Conservation (phyloP, 768 basidiomycete genomes). For the Suillus placidus region DNA sequence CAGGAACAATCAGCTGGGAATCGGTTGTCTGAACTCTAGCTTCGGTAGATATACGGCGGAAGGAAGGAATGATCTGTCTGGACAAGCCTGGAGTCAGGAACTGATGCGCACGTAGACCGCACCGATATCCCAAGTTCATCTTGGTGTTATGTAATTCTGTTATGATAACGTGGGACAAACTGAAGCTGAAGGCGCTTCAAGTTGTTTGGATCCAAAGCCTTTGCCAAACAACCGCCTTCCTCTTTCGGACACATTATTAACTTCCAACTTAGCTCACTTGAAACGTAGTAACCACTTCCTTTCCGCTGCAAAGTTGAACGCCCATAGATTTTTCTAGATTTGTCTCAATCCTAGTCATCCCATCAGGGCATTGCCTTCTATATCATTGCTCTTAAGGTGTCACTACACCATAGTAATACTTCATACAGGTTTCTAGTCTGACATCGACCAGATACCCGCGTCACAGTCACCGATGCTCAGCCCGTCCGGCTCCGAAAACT, state of each 20-base stretch:
- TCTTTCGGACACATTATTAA: constrained; percentile 9
- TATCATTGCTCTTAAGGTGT: not conserved
- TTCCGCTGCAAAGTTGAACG: not conserved
- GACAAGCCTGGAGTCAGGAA: not conserved
- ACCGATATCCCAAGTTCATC: not conserved
- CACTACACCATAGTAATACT: not conserved
- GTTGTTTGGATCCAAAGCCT: constrained; percentile 34
- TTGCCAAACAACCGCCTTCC: constrained; percentile 32
- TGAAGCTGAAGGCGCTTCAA: not conserved
- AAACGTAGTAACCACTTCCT: not conserved
- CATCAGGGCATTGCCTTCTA: not conserved
- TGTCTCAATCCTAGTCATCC: not conserved
- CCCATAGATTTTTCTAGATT: not conserved
- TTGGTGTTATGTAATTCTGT: not conserved
- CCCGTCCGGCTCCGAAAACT: constrained; percentile 43
- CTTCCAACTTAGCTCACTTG: not conserved
- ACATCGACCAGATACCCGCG: not conserved
- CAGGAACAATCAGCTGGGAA: constrained; percentile 20
- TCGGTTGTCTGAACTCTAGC: not conserved
- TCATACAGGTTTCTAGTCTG: not conserved
- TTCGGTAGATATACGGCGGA: not conserved
- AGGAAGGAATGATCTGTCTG: not conserved
- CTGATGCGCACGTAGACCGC: not conserved
- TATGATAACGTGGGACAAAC: too few relatives aligned
- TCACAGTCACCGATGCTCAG: constrained; percentile 23